Base-by-base conservation (phyloP, 1,284 basidiomycete genomes). In the Omphalotus olearius region DNA sequence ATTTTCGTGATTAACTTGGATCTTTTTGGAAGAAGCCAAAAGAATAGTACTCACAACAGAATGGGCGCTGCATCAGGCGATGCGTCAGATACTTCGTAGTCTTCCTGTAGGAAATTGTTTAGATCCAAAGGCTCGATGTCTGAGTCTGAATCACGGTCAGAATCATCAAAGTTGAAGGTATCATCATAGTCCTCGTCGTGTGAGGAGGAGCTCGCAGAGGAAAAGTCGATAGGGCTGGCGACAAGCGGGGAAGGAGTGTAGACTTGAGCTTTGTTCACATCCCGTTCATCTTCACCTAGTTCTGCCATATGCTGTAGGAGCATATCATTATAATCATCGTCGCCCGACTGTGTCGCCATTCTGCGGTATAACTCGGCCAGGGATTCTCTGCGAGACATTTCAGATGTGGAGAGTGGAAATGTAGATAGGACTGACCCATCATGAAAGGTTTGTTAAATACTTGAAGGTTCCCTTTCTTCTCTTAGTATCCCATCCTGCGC, bases 101-200 rank as follows among this genome's bases (percentile, higher is more conserved):
- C 28, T 33, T 17, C 23, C 14, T 16, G 17, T 20, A 10, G 4
- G 30, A 13, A 13, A 33, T n/a, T 23, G 18, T 45, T 30, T 43
- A 58, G 18, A 18, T 58, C 42, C 47, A 55, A 46, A 5, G 51
- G 53, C 17, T 57, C 55, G 43, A 53, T 43, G 35, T 57, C 57
- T 14, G 57, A 57, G 40, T 57, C 56, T 25, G 41, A 17, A 23
- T 43, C 41, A 25, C 18, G 14, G 14, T 23, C 7, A 14, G 41
- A 16, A 10, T 4, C 30, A 9, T 33, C 30, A 33, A 33, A 33
- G 30, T 33, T 33, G 13, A 33, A 33, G 7, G 13, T 13, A 33
- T 13, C 30, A 13, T 33, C 30, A 33, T 3, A 7, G 30, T 33
- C 30, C 9, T 33, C 30, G 30, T 33, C 30, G 13, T 13, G 3